Percentiles rank a stretch among this genome's conserved stretches.
These are phyloP conservation scores for Drechslerella dactyloides DNA, from an alignment of 2,329 filamentous ascomycete species.

Conservation along the genomic window DNA sequence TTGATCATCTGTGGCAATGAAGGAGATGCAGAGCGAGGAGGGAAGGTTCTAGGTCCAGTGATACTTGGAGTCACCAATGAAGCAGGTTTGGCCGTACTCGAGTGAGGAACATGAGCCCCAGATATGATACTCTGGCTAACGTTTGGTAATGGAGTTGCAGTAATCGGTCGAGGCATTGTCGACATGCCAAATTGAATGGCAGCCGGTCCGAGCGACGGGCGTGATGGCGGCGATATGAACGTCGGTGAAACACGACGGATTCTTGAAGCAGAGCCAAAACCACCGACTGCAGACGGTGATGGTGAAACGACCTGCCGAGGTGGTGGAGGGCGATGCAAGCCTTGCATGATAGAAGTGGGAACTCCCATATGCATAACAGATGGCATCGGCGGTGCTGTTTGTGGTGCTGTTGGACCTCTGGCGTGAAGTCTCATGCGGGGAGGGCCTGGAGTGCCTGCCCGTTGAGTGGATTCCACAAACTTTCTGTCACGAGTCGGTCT, in stretches of 20 bases:
- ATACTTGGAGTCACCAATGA: not conserved
- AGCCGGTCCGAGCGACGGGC: not conserved
- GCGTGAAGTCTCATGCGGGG: constrained; percentile 6
- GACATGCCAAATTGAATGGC: not conserved
- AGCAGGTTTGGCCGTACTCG: too few species aligned
- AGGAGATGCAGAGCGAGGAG: too few species aligned
- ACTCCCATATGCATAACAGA: not conserved
- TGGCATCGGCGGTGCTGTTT: constrained; percentile 21
- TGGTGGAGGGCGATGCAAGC: not conserved
- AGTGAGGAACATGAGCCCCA: not conserved
- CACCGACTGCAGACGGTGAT: not conserved
- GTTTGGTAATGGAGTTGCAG: not conserved
- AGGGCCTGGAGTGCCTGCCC: constrained; percentile 9
- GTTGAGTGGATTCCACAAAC: not conserved
- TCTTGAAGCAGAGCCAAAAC: not conserved
- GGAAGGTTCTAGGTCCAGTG: not conserved
- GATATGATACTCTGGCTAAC: not conserved
- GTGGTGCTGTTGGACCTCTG: constrained; percentile 6
- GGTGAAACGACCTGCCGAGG: not conserved
- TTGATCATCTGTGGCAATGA: not conserved
- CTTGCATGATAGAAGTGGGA: not conserved
- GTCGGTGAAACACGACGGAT: constrained; percentile 15
- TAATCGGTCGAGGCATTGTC: not conserved
- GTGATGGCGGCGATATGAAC: not conserved
- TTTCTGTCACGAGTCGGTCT: not conserved